Conservation (phyloP, 305 asterid genomes). For the Solanum aculeatissimum region DNA sequence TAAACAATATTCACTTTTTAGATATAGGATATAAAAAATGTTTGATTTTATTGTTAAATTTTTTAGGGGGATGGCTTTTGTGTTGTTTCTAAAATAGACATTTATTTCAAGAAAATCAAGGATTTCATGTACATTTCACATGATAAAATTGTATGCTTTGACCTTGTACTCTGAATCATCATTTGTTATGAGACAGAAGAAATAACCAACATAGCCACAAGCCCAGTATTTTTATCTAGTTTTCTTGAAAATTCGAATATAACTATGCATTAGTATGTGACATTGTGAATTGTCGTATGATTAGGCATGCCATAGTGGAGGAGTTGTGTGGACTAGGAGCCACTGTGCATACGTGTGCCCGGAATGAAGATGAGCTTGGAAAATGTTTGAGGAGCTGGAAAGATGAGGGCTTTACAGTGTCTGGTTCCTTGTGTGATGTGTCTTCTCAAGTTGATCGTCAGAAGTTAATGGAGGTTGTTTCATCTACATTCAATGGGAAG, state of each 20-base stretch:
- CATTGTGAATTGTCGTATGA: not conserved
- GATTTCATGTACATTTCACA: not conserved
- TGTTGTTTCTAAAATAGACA: not conserved
- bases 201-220: not conserved
- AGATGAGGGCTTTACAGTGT: conserved; percentile 29
- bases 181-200: not conserved
- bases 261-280: not conserved
- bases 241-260: not conserved
- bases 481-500: conserved; percentile 36
- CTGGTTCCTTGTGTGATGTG: conserved; percentile 56
- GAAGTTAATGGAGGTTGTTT: conserved; percentile 27
- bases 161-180: not conserved
- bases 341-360: conserved; percentile 43
- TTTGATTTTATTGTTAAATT: not conserved
- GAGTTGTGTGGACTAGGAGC: conserved; percentile 61
- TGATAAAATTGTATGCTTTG: not conserved
- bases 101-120: not conserved
- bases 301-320: conserved; percentile 54
- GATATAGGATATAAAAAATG: not conserved
- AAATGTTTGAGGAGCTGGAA: conserved; percentile 41
- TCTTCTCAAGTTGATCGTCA: conserved; percentile 35
- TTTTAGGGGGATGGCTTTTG: not conserved
- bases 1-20: not conserved
- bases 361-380: conserved; percentile 31
- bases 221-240: not conserved